Evolutionary conservation across 352 stramenopile genomes (phyloP).

Genomic region (Phytophthora podocarpi): DNA sequence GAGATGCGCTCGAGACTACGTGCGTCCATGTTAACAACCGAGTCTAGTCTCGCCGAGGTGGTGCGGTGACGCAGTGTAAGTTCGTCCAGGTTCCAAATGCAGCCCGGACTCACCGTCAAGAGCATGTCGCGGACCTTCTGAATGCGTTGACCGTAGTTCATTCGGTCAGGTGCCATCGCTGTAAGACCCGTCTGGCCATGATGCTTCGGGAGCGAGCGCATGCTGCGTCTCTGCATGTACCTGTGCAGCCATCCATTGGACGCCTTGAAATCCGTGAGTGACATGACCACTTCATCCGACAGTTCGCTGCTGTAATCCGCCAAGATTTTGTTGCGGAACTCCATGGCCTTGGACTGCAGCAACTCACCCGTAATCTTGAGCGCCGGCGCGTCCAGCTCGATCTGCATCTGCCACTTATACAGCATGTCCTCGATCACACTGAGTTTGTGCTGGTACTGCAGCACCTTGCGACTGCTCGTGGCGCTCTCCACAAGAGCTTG

Average conservation of each 20-base stretch:
- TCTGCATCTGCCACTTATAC: slow-evolving; percentile 86
- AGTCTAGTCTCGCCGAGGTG: slow-evolving; percentile 42
- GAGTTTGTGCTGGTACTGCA: slow-evolving; percentile 86
- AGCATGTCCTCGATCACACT: slow-evolving; percentile 88
- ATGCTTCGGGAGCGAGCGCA: slow-evolving; percentile 65
- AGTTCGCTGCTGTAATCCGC: slow-evolving; percentile 69
- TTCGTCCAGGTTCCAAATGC: slow-evolving; percentile 81
- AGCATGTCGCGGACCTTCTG: slow-evolving; percentile 59
- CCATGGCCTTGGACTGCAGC: slow-evolving; percentile 78
- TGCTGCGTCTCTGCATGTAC: slow-evolving; percentile 76
- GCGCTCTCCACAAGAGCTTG: slow-evolving; percentile 68
- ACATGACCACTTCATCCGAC: slow-evolving; percentile 74
- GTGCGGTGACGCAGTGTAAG: slow-evolving; percentile 51
- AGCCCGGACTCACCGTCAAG: slow-evolving; percentile 48
- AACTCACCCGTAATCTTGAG: slow-evolving; percentile 80
- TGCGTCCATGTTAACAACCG: slow-evolving; percentile 49
- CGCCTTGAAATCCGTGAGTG: slow-evolving; percentile 84
- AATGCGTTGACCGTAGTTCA: slow-evolving; percentile 48
- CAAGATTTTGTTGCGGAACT: slow-evolving; percentile 85
- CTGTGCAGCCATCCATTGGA: slow-evolving; percentile 85
- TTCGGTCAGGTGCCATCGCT: slow-evolving; percentile 5
- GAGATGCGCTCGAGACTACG: slow-evolving; percentile 59
- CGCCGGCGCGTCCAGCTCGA: slow-evolving; percentile 66
- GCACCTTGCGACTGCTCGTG: slow-evolving; percentile 75
- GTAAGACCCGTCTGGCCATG: slow-evolving; percentile 23